Conservation (phyloP, 2,329 filamentous ascomycete genomes). For the Bipolaris zeicola region DNA sequence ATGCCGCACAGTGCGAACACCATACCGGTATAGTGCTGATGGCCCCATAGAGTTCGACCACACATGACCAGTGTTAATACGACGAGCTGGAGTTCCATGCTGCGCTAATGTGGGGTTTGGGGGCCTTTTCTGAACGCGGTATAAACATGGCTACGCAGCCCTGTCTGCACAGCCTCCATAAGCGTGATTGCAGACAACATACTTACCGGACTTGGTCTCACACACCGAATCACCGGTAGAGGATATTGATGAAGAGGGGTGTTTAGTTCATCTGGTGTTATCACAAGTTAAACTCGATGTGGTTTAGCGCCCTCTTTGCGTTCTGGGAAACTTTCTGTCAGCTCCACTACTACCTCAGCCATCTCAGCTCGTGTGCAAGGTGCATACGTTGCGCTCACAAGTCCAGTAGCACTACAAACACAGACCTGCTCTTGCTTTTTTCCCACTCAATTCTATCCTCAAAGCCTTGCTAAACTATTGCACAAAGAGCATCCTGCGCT, state of each 20-base stretch:
- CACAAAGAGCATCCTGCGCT: no score
- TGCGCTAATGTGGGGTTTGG: constrained; percentile 6
- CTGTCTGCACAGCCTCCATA: constrained; percentile 12
- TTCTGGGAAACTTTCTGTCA: no score
- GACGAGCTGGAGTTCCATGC: neutral
- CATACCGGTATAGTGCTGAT: constrained; percentile 6
- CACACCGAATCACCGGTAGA: neutral
- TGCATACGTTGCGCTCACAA: no score
- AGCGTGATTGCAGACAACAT: neutral
- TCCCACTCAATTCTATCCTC: no score
- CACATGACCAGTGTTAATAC: constrained; percentile 1
- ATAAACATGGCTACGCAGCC: constrained; percentile 1
- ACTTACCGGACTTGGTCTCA: neutral
- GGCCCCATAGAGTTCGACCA: constrained; percentile 1
- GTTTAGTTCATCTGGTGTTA: neutral
- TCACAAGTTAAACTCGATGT: neutral
- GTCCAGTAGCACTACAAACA: no score
- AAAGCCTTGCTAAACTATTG: no score
- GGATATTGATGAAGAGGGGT: neutral
- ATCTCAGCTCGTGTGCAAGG: no score
- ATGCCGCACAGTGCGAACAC: neutral
- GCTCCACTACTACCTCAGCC: no score
- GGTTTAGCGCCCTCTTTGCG: no score
- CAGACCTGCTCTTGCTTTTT: no score
- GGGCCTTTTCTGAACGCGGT: constrained; percentile 5